Conservation (phyloP, 768 basidiomycete species). For the Tricholoma sp. region DNA sequence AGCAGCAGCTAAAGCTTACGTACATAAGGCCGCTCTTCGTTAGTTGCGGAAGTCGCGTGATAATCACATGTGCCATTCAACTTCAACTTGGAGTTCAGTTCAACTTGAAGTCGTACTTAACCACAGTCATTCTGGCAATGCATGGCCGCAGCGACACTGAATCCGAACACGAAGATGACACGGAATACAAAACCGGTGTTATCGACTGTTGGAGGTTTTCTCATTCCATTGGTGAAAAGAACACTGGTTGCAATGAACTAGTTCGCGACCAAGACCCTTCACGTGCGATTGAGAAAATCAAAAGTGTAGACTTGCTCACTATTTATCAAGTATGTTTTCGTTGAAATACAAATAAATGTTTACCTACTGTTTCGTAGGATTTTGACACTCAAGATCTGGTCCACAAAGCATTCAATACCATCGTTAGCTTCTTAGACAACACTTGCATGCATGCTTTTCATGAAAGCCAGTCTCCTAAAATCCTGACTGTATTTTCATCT, state of each 20-base stretch:
- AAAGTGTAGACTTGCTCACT: constrained; percentile 5
- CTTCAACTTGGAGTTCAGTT: too few species aligned
- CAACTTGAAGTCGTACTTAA: too few species aligned
- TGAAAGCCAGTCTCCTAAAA: not conserved
- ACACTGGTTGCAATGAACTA: not conserved
- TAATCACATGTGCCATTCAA: not conserved
- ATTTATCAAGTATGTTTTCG: constrained; percentile 11
- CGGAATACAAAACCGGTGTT: not conserved
- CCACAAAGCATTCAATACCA: constrained; percentile 15
- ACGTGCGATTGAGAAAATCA: constrained; percentile 11
- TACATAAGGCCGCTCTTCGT: too few species aligned
- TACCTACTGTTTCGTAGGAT: constrained; percentile 6
- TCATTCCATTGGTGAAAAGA: not conserved
- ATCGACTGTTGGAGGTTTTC: not conserved
- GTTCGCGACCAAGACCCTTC: constrained; percentile 2
- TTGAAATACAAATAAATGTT: not conserved
- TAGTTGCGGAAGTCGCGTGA: not conserved
- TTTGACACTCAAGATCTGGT: constrained; percentile 12
- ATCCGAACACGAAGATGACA: constrained; percentile 36
- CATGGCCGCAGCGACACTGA: constrained; percentile 46
- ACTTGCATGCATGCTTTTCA: constrained; percentile 2
- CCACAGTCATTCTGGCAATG: constrained; percentile 8
- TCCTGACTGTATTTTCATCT: constrained; percentile 9
- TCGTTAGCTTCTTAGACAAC: constrained; percentile 16
- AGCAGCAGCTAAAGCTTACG: not conserved